Conservation (phyloP, 1,284 basidiomycete genomes). For the Mycena sp. region DNA sequence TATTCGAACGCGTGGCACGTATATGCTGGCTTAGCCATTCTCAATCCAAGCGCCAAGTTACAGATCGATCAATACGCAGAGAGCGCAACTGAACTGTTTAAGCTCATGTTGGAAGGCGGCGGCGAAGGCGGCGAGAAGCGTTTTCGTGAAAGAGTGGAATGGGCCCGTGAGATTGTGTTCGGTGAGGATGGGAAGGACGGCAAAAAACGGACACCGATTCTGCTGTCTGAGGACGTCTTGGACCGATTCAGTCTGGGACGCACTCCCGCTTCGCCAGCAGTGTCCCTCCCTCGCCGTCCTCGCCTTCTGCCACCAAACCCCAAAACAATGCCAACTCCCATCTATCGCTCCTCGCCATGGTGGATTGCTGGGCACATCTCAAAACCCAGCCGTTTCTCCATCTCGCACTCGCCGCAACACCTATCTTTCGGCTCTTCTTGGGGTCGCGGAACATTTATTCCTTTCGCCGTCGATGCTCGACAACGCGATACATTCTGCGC, state of each 20-base stretch:
- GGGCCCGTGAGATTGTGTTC: slow-evolving; percentile 85
- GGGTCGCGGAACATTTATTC: slow-evolving; percentile 98
- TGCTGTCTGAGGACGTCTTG: slow-evolving; percentile 88
- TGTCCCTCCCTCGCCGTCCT: slow-evolving; percentile 21
- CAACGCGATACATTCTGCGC: slow-evolving; percentile 79
- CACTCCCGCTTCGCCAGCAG: too few species aligned
- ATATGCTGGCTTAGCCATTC: slow-evolving; percentile 96
- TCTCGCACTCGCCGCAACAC: slow-evolving; percentile 94
- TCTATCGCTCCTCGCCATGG: slow-evolving; percentile 96
- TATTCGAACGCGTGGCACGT: slow-evolving; percentile 99
- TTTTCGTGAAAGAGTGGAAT: slow-evolving; percentile 80
- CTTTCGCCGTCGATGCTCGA: slow-evolving; percentile 70
- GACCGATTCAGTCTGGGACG: slow-evolving; percentile 89
- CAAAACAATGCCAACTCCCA: slow-evolving; percentile 82
- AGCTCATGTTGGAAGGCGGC: slow-evolving; percentile 92
- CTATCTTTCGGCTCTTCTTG: slow-evolving; percentile 96
- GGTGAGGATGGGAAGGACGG: slow-evolving; percentile 49
- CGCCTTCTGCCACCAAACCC: slow-evolving; percentile 35
- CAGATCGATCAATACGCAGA: slow-evolving; percentile 94
- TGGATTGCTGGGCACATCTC: slow-evolving; percentile 95
- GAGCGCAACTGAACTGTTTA: slow-evolving; percentile 91
- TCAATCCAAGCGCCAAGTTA: slow-evolving; percentile 91
- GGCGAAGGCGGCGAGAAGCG: slow-evolving; percentile 55
- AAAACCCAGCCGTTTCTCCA: slow-evolving; percentile 92
- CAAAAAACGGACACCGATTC: slow-evolving; percentile 70